Conservation (phyloP, 805 yeast species). For the Candida wancherniae region DNA sequence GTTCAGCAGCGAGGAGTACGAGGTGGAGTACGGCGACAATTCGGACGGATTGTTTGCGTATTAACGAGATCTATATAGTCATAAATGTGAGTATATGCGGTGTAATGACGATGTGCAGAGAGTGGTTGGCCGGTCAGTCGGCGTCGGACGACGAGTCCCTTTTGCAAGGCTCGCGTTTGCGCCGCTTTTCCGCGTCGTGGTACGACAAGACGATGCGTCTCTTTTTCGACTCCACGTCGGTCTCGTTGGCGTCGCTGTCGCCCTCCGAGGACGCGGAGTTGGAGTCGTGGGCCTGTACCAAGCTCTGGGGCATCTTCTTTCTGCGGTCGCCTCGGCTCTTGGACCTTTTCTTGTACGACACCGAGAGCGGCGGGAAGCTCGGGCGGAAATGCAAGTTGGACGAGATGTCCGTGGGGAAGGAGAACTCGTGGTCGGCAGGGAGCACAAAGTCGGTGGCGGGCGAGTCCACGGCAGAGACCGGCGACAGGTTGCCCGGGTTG, state of each 20-base stretch:
- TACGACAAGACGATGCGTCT: conserved; percentile 4
- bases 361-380: conserved; percentile 36
- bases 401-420: conserved; percentile 24
- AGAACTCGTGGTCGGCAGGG: conserved; percentile 29
- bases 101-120: too few relatives aligned
- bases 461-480: conserved; percentile 1
- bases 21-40: conserved; percentile 55
- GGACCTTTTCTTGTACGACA: conserved; percentile 21
- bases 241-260: conserved; percentile 15
- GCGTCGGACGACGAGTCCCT: conserved; percentile 2
- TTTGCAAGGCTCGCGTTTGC: conserved; percentile 2
- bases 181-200: conserved; percentile 6
- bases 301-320: conserved; percentile 2
- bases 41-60: conserved; percentile 48
- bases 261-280: conserved; percentile 17
- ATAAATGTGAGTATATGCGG: too few relatives aligned
- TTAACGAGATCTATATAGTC: too few relatives aligned
- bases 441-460: conserved; percentile 5
- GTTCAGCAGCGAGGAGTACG: conserved; percentile 34
- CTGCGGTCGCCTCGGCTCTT: conserved; percentile 8
- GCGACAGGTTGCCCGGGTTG: conserved; percentile 1
- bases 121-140: too few relatives aligned
- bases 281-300: conserved; percentile 2
- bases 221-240: conserved; percentile 8
- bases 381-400: conserved; percentile 28